These are phyloP conservation scores for Pyrus betulifolia DNA, from an alignment of 306 rosid genomes.

Conservation along the genomic window DNA sequence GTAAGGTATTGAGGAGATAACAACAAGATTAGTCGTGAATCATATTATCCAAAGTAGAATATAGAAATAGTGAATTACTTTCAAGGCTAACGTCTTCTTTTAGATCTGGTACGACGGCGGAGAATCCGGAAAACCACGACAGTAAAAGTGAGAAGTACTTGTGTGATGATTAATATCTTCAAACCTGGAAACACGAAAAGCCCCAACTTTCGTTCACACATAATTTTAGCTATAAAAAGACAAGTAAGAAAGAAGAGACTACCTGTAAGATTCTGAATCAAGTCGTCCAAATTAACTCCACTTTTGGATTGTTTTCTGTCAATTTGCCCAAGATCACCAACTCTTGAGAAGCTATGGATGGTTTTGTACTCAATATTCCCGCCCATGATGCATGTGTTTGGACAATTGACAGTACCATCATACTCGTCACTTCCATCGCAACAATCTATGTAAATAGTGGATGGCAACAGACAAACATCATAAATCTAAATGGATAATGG, in stretches of 20 bases:
- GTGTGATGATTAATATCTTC: conserved; percentile 50
- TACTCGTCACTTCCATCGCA: conserved; percentile 90
- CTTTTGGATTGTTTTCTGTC: conserved; percentile 22
- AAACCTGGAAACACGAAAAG: conserved; percentile 42
- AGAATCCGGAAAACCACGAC: conserved; percentile 31
- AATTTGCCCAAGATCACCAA: conserved; percentile 2
- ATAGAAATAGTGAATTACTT: conserved; percentile 1
- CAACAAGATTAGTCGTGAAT: not conserved
- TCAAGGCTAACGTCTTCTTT: conserved; percentile 39
- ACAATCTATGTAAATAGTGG: conserved; percentile 53
- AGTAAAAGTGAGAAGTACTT: conserved; percentile 34
- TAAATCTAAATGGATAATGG: not conserved
- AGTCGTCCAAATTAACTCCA: conserved; percentile 44
- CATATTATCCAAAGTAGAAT: conserved; percentile 19
- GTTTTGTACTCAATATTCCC: conserved; percentile 45
- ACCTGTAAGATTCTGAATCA: conserved; percentile 52
- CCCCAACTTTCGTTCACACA: conserved; percentile 4
- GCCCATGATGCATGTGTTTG: conserved; percentile 77
- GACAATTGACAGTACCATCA: conserved; percentile 55
- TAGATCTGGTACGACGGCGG: conserved; percentile 29
- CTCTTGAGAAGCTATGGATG: conserved; percentile 22
- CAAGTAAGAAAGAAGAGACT: conserved; percentile 6
- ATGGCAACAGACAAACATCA: not conserved
- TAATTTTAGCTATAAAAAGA: not conserved
- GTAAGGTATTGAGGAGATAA: not conserved